Percentiles rank a stretch among this genome's conserved stretches.
Conservation (phyloP, 2,329 filamentous ascomycete genomes). For the Metarhizium guizhouense region DNA sequence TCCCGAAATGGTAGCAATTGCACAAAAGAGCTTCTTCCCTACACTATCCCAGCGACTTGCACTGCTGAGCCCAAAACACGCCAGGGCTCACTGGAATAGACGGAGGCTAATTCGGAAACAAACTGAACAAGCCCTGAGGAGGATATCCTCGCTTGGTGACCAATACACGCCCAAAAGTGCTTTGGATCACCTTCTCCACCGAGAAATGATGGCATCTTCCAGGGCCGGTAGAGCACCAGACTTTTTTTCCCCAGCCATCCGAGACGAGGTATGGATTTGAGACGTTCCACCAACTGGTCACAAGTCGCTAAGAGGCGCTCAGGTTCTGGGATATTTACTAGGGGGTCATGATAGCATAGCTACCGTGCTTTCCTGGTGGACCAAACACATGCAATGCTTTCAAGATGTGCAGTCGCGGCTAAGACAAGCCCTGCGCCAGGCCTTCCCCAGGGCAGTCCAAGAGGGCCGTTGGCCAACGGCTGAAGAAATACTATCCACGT, state of each 20-base stretch:
- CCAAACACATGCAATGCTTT: slow-evolving; percentile 17
- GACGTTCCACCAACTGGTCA: not conserved
- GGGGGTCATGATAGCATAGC: slow-evolving; percentile 21
- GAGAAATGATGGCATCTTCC: slow-evolving; percentile 22
- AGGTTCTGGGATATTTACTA: slow-evolving; percentile 20
- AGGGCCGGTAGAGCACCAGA: slow-evolving; percentile 20
- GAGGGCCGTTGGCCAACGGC: slow-evolving; percentile 18
- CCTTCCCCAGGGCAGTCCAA: slow-evolving; percentile 11
- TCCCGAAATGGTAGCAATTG: slow-evolving; percentile 16
- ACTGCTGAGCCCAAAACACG: slow-evolving; percentile 16
- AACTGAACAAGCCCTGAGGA: slow-evolving; percentile 12
- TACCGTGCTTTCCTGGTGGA: slow-evolving; percentile 19
- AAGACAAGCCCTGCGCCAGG: slow-evolving; percentile 14
- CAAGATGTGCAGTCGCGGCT: slow-evolving; percentile 16
- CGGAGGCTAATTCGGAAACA: slow-evolving; percentile 13
- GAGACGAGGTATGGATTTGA: slow-evolving; percentile 21
- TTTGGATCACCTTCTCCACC: slow-evolving; percentile 24
- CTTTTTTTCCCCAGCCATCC: slow-evolving; percentile 22
- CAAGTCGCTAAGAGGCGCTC: not conserved
- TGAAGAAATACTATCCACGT: slow-evolving; percentile 18
- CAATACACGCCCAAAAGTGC: slow-evolving; percentile 12
- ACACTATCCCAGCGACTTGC: slow-evolving; percentile 12
- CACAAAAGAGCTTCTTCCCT: slow-evolving; percentile 15
- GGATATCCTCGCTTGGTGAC: slow-evolving; percentile 7
- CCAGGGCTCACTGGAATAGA: slow-evolving; percentile 16